Evolutionary conservation across 73 alveolate genomes (phyloP).

Genomic region (Stentor coeruleus): DNA sequence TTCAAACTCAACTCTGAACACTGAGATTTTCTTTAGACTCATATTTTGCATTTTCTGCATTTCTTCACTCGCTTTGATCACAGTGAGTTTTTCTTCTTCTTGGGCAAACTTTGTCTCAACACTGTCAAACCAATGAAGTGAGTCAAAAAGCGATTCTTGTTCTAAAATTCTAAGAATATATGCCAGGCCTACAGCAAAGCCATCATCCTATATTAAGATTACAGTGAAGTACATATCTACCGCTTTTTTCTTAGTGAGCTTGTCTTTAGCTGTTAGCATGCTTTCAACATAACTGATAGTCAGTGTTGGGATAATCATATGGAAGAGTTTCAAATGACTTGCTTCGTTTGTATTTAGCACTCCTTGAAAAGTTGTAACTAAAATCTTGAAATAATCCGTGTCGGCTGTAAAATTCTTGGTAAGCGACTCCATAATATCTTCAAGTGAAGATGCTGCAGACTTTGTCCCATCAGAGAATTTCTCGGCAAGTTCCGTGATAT

Average conservation of each 20-base stretch:
- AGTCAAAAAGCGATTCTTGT: slow-evolving; percentile 76
- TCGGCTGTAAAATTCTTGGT: slow-evolving; percentile 77
- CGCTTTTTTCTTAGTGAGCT: slow-evolving; percentile 77
- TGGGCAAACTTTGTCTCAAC: slow-evolving; percentile 42
- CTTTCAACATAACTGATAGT: slow-evolving; percentile 86
- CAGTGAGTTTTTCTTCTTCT: slow-evolving; percentile 50
- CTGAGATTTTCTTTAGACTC: neutral
- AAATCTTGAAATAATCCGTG: slow-evolving; percentile 80
- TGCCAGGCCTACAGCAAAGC: slow-evolving; percentile 94
- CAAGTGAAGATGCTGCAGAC: slow-evolving; percentile 77
- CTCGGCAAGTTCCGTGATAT: slow-evolving; percentile 44
- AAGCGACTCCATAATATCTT: slow-evolving; percentile 74
- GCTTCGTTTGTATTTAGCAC: slow-evolving; percentile 62
- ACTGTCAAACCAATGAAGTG: slow-evolving; percentile 91
- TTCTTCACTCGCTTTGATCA: slow-evolving; percentile 9
- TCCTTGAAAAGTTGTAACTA: slow-evolving; percentile 80
- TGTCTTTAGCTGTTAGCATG: slow-evolving; percentile 85
- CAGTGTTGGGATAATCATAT: slow-evolving; percentile 88
- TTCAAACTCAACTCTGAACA: slow-evolving; percentile 14
- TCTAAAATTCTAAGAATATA: slow-evolving; percentile 82
- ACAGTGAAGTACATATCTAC: slow-evolving; percentile 57
- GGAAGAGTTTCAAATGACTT: slow-evolving; percentile 83
- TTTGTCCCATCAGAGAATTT: slow-evolving; percentile 68
- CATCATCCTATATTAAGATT: too few relatives aligned
- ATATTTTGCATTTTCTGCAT: slow-evolving; percentile 15